Evolutionary conservation across 1,139 yeast genomes (phyloP).

Genomic region (Debaryomyces sp.): DNA sequence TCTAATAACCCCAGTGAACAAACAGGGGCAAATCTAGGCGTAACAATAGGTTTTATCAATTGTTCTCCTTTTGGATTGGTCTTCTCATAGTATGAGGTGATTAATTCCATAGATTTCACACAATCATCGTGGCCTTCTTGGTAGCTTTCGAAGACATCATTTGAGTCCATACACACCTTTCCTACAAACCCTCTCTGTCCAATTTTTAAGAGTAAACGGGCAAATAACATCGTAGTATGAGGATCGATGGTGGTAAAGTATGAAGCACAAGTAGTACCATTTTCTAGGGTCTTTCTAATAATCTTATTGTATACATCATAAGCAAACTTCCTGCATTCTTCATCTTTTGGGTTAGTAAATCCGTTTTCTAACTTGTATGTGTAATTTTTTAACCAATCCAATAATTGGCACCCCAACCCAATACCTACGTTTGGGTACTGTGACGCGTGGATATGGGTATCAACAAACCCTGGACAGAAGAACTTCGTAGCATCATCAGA

Average conservation of each 20-base stretch:
- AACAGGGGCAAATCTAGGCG: conserved; percentile 95
- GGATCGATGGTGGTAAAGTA: conserved; percentile 89
- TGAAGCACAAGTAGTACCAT: conserved; percentile 92
- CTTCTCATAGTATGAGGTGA: conserved; percentile 56
- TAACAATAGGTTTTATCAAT: conserved; percentile 70
- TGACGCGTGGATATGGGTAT: conserved; percentile 95
- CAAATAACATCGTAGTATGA: conserved; percentile 72
- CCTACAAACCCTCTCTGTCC: conserved; percentile 94
- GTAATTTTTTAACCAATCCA: conserved; percentile 85
- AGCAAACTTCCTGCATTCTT: conserved; percentile 54
- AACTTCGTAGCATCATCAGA: conserved; percentile 47
- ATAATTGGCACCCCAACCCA: conserved; percentile 79
- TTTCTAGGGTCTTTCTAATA: conserved; percentile 62
- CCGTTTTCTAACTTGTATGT: conserved; percentile 84
- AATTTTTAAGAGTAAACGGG: conserved; percentile 60
- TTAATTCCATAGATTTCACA: conserved; percentile 54
- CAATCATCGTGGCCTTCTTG: conserved; percentile 66
- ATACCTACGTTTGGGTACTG: conserved; percentile 95
- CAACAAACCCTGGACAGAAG: conserved; percentile 90
- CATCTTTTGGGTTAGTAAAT: conserved; percentile 37
- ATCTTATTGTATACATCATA: conserved; percentile 62
- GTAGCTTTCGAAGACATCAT: conserved; percentile 66
- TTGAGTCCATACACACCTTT: conserved; percentile 84
- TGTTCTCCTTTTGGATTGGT: conserved; percentile 53
- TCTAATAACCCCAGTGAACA: conserved; percentile 67